Evolutionary conservation across 257 asterid genomes (phyloP).

Genomic region (Oldenlandia corymbosa): DNA sequence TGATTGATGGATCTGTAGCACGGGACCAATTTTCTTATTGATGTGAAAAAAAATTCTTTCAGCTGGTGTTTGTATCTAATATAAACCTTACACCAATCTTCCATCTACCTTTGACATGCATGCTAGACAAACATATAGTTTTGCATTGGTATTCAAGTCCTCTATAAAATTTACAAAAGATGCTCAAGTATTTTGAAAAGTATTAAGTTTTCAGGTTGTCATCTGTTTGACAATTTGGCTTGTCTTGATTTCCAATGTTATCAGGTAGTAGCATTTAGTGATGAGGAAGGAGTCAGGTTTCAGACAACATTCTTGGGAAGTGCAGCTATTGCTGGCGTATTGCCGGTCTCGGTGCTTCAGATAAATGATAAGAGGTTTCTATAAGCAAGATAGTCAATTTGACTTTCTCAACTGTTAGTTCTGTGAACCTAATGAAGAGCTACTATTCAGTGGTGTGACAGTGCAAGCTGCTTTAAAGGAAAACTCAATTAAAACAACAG

Average conservation of each 20-base stretch:
- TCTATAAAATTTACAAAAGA: background rate
- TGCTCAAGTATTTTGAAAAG: background rate
- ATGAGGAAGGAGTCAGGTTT: conserved; percentile 98
- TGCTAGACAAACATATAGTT: background rate
- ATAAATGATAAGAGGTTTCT: conserved; percentile 78
- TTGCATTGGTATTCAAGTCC: background rate
- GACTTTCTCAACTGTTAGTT: conserved; percentile 5
- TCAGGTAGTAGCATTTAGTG: conserved; percentile 94
- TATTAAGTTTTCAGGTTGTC: background rate
- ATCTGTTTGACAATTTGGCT: background rate
- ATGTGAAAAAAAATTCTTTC: too few relatives aligned
- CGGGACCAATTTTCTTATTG: too few relatives aligned
- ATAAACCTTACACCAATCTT: background rate
- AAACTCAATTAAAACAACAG: conserved; percentile 59
- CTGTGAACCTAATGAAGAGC: conserved; percentile 31
- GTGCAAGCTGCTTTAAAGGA: conserved; percentile 76
- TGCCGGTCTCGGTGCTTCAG: conserved; percentile 64
- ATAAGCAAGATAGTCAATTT: conserved; percentile 24
- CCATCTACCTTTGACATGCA: background rate
- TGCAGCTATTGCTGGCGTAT: conserved; percentile 94
- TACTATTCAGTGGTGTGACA: conserved; percentile 80
- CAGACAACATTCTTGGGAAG: conserved; percentile 97
- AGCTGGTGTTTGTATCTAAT: background rate
- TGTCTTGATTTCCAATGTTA: conserved; percentile 1
- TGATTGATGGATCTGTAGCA: background rate